These are phyloP conservation scores for Trichoderma semiorbis DNA, from an alignment of 2,329 filamentous ascomycete species.

Conservation along the genomic window DNA sequence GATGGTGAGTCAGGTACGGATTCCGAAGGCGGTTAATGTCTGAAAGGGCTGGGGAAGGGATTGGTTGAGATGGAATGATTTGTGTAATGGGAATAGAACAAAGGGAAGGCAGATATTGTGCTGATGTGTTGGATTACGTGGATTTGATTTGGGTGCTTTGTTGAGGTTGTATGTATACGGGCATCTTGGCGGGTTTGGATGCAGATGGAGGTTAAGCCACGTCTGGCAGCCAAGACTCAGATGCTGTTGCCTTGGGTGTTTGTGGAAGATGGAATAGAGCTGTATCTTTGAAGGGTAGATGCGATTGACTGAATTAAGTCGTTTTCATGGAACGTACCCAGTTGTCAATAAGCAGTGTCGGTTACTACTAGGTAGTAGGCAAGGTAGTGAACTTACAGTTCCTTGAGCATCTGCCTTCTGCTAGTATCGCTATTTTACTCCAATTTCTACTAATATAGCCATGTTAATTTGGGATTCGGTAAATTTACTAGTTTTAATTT, in stretches of 20 bases:
- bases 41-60: neutral
- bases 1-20: neutral
- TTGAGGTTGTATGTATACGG: neutral
- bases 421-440: neutral
- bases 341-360: neutral
- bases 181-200: neutral
- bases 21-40: neutral
- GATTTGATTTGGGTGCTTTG: neutral
- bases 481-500: neutral
- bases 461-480: neutral
- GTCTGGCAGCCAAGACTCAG: neutral
- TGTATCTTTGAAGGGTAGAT: neutral
- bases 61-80: neutral
- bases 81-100: neutral
- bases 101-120: neutral
- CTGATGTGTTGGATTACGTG: neutral
- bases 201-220: too few relatives aligned
- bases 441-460: fast-evolving
- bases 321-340: neutral
- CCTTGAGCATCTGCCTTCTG: neutral
- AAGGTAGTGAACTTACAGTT: neutral
- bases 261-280: neutral
- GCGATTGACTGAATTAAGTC: neutral
- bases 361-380: neutral
- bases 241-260: fast-evolving